phyloP scores from a whole-genome alignment of 352 stramenopile species.

The Pythium periplocum region DNA sequence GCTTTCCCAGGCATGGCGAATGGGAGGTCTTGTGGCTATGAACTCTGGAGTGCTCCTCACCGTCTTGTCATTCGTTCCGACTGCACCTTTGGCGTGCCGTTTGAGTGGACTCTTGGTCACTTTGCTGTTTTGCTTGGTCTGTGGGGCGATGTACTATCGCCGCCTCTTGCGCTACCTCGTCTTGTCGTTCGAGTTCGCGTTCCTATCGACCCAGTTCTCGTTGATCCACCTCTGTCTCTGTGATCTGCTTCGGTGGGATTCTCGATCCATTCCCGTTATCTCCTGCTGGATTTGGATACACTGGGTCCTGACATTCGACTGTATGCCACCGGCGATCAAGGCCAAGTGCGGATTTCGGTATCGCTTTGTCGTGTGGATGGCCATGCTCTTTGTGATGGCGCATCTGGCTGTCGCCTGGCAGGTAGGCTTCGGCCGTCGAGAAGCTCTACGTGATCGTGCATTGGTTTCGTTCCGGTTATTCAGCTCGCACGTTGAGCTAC shows the following conservation, averaged over 20 bases:
- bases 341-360: slow-evolving; percentile 3
- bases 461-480: neutral
- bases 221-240: slow-evolving; percentile 22
- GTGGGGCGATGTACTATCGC: slow-evolving; percentile 11
- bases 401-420: neutral
- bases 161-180: slow-evolving; percentile 23
- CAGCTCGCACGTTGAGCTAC: neutral
- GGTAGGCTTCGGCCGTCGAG: neutral
- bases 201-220: slow-evolving; percentile 29
- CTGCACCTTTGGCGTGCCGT: neutral
- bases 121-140: neutral
- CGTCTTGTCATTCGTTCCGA: neutral
- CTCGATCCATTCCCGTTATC: slow-evolving; percentile 4
- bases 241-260: slow-evolving; percentile 29
- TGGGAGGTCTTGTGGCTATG: slow-evolving; percentile 6
- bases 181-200: slow-evolving; percentile 34
- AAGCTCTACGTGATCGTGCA: neutral
- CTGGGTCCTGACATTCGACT: slow-evolving; percentile 28
- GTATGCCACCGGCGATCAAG: slow-evolving; percentile 17
- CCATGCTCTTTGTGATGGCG: slow-evolving; percentile 1
- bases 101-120: neutral
- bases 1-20: neutral
- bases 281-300: slow-evolving; percentile 23
- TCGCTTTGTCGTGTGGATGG: slow-evolving; percentile 12
- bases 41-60: slow-evolving; percentile 4